Evolutionary conservation across 495 filamentous ascomycete genomes (phyloP).

Genomic region (Neurospora cerealis): DNA sequence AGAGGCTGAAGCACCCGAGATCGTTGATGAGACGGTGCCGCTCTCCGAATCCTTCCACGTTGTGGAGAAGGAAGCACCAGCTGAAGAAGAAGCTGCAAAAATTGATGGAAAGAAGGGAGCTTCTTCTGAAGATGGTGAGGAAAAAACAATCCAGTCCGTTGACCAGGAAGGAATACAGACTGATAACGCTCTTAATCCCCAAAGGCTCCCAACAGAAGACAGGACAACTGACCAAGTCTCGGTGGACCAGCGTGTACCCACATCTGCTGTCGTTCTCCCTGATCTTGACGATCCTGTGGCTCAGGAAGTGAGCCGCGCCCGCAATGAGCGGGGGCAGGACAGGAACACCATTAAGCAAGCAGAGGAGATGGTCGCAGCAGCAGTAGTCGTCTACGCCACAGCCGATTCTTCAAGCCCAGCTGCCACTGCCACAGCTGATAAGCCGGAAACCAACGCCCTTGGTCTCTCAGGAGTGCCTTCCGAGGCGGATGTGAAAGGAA

Average conservation of each 20-base stretch:
- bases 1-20: conserved; percentile 18
- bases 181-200: conserved; percentile 20
- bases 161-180: conserved; percentile 26
- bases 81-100: conserved; percentile 20
- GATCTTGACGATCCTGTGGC: conserved; percentile 32
- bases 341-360: conserved; percentile 29
- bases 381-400: conserved; percentile 37
- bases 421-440: conserved; percentile 20
- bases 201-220: conserved; percentile 16
- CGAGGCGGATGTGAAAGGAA: conserved; percentile 18
- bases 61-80: conserved; percentile 20
- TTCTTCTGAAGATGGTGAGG: conserved; percentile 26
- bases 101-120: conserved; percentile 13
- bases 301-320: conserved; percentile 27
- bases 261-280: conserved; percentile 34
- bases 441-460: conserved; percentile 17
- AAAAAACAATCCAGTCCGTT: conserved; percentile 18
- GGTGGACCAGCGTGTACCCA: conserved; percentile 30
- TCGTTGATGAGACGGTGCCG: conserved; percentile 19
- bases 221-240: conserved; percentile 12
- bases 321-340: conserved; percentile 28
- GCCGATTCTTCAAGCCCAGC: conserved; percentile 29
- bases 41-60: conserved; percentile 31
- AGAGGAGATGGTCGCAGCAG: conserved; percentile 38
- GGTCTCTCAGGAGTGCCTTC: conserved; percentile 23